Evolutionary conservation across 2,329 filamentous ascomycete species (phyloP).

Genomic region (Mollisia scopiformis): DNA sequence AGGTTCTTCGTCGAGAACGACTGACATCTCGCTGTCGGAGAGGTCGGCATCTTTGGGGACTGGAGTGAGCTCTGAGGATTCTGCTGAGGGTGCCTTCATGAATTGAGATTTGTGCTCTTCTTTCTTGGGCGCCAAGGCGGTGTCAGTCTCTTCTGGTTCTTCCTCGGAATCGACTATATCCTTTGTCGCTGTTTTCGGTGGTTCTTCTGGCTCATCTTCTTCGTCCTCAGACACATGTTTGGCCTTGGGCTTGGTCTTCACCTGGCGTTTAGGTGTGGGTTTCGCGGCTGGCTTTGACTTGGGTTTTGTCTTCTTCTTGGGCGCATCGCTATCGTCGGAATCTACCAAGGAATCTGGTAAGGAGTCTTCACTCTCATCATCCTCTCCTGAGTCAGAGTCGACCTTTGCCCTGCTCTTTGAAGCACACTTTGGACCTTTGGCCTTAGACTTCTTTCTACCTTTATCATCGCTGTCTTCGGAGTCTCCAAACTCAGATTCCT

Average conservation of each 20-base stretch:
- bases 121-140: conserved; percentile 25
- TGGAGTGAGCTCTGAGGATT: conserved; percentile 2
- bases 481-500: conserved; percentile 16
- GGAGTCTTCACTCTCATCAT: conserved; percentile 15
- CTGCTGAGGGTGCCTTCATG: conserved; percentile 30
- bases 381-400: conserved; percentile 24
- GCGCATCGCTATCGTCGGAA: conserved; percentile 8
- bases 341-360: not conserved
- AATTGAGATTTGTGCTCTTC: conserved; percentile 20
- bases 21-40: conserved; percentile 66
- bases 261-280: not conserved
- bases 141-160: conserved; percentile 24
- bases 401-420: conserved; percentile 20
- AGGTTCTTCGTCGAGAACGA: conserved; percentile 75
- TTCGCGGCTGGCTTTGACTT: not conserved
- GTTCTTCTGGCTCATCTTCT: not conserved
- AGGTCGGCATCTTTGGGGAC: conserved; percentile 46
- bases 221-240: conserved; percentile 23
- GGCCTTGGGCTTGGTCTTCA: conserved; percentile 11
- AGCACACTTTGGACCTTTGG: conserved; percentile 10
- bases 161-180: not conserved
- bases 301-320: conserved; percentile 15
- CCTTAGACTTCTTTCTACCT: conserved; percentile 15
- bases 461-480: conserved; percentile 18
- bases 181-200: conserved; percentile 3